Base-by-base conservation (phyloP, 495 filamentous ascomycete genomes). In the Aspergillus ellipticus region DNA sequence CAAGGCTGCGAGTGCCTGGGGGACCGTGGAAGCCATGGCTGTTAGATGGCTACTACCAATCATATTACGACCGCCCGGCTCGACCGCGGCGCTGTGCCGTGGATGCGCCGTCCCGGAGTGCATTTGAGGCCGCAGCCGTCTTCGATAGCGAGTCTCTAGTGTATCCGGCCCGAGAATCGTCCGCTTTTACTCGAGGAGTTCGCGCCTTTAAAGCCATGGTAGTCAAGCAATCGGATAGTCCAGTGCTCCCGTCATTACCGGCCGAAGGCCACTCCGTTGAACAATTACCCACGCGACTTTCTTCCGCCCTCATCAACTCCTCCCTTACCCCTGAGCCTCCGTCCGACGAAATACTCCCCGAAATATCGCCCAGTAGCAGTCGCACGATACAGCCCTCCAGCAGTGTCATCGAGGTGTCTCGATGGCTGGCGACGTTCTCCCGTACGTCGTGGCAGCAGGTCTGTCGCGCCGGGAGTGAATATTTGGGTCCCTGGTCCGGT, bases 121-220 rank as follows among this genome's bases (percentile, higher is more conserved):
- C 57, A 4, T 54, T 62, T 37, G 67, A 74, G 42, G 55, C 54
- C 0, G 59, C 58, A 4, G 13, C 64, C 4, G 56, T 60, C 11
- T 52, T 60, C 11, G 66, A 69, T 42, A 52, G 59, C 45, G 65
- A 60, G 47, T 53, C 58, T 16, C 29, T 60, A 22, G 41, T 62
- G 3, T 62, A 64, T 45, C 15, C 62, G 43, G 46, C 51, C 11
- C 65, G 69, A 54, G 57, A 68, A 15, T 55, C 69, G 7, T 71
- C 67, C 19, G 54, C 60, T 37, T 66, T 75, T 50, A 64, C 56
- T 17, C 63, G 68, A 24, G 60, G 71, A 4, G 69, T 70, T 8
- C 70, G 63, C 48, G 70, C 71, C 16, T 69, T 74, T 29, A 70
- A 65, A 56, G 59, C 69, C 3, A 67, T 71, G 42, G 64, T 74